phyloP scores from a whole-genome alignment of 2,329 filamentous ascomycete species.

The Fusarium sp. region DNA sequence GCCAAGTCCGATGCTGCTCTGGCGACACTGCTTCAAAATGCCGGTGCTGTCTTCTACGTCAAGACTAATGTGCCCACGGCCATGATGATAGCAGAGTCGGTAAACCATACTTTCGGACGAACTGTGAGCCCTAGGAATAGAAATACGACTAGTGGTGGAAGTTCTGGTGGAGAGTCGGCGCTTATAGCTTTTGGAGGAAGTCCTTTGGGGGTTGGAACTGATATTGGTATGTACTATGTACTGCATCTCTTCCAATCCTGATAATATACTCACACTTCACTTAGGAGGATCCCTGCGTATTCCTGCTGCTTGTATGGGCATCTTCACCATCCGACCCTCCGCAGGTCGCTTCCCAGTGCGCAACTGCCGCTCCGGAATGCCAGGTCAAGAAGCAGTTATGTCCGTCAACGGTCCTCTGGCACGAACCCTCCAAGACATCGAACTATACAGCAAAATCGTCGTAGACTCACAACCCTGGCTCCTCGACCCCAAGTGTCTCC shows the following conservation, averaged over 20 bases:
- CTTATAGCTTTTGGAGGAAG: conserved; percentile 72
- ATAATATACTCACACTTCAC: fast-evolving
- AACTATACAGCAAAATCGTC: conserved; percentile 67
- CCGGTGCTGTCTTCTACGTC: conserved; percentile 69
- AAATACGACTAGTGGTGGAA: conserved; percentile 73
- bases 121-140: conserved; percentile 74
- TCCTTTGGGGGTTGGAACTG: conserved; percentile 73
- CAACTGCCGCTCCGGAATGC: conserved; percentile 68
- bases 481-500: conserved; percentile 69
- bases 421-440: conserved; percentile 68
- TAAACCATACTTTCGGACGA: conserved; percentile 76
- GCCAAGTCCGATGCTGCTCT: conserved; percentile 60
- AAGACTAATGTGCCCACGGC: conserved; percentile 73
- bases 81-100: conserved; percentile 78
- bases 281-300: conserved; percentile 67
- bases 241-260: fast-evolving
- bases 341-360: conserved; percentile 72
- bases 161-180: conserved; percentile 77
- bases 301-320: conserved; percentile 69
- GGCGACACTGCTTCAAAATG: conserved; percentile 58
- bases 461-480: conserved; percentile 70
- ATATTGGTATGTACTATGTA: conserved; percentile 61
- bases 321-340: conserved; percentile 70
- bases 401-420: conserved; percentile 77
- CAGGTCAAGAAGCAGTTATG: conserved; percentile 75